A percentile compares a stretch with the other conserved stretches of the same genome.
These are phyloP conservation scores for Aspergillus carlsbadensis DNA, from an alignment of 495 filamentous ascomycete genomes.

Conservation along the genomic window DNA sequence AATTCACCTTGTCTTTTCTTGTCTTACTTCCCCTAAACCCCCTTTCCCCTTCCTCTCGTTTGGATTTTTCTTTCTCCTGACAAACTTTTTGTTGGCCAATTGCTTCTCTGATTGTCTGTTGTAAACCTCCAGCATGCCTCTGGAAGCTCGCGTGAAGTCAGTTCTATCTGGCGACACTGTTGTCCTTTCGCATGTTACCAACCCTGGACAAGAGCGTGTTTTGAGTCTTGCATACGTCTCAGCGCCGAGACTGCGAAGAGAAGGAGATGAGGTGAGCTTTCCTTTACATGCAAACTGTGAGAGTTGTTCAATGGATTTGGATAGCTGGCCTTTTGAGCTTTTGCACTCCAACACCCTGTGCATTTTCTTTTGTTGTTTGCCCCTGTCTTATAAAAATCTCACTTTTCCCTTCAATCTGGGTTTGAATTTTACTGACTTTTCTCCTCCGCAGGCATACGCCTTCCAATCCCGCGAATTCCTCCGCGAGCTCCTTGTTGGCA, in stretches of 20 bases:
- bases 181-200: slow-evolving; percentile 72
- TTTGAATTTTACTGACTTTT: slow-evolving; percentile 6
- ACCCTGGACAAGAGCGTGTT: slow-evolving; percentile 72
- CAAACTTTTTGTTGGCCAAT: slow-evolving; percentile 14
- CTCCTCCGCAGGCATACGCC: slow-evolving; percentile 59
- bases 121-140: slow-evolving; percentile 34
- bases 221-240: slow-evolving; percentile 90
- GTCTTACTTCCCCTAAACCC: slow-evolving; percentile 12
- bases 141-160: slow-evolving; percentile 84
- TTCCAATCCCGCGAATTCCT: slow-evolving; percentile 94
- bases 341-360: background rate
- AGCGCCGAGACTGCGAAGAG: slow-evolving; percentile 79
- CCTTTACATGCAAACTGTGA: slow-evolving; percentile 1
- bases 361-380: background rate
- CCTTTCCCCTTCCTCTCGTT: slow-evolving; percentile 17
- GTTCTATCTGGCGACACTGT: slow-evolving; percentile 92
- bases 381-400: background rate
- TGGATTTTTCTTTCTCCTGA: background rate
- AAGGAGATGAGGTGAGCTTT: slow-evolving; percentile 76
- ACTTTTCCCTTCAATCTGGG: background rate
- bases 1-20: slow-evolving; percentile 6
- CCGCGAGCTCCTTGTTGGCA: slow-evolving; percentile 78
- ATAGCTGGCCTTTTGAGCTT: slow-evolving; percentile 7
- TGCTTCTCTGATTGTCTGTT: slow-evolving; percentile 18
- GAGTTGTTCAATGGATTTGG: background rate